These are phyloP conservation scores for Penicillium crystallinum DNA, from an alignment of 495 filamentous ascomycete genomes.

Conservation along the genomic window DNA sequence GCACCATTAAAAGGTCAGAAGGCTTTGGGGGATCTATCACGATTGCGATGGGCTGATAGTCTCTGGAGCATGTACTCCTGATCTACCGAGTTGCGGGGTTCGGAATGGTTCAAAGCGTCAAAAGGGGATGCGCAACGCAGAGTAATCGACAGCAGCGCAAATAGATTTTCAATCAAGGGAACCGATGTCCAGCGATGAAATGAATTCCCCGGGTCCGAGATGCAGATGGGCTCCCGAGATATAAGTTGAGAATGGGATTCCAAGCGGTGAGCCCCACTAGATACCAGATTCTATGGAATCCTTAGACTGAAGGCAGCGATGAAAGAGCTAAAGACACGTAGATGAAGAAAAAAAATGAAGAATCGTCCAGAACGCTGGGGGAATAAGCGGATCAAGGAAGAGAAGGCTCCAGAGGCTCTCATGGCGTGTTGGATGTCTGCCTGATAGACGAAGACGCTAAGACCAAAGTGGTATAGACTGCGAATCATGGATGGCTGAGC, in stretches of 20 bases:
- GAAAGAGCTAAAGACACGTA: not conserved
- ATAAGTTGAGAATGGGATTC: not conserved
- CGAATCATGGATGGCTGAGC: conserved; percentile 18
- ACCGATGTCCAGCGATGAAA: not conserved
- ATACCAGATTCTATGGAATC: not conserved
- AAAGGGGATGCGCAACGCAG: not conserved
- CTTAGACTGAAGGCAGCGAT: conserved; percentile 6
- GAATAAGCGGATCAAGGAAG: conserved; percentile 10
- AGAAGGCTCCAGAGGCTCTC: conserved; percentile 21
- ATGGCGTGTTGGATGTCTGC: conserved; percentile 39
- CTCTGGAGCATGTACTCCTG: not conserved
- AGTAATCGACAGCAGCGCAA: not conserved
- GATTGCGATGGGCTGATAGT: conserved; percentile 1
- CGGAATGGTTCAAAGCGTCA: not conserved
- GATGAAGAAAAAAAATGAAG: conserved; percentile 1
- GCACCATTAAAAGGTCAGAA: not conserved
- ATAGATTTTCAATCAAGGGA: not conserved
- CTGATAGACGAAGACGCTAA: conserved; percentile 38
- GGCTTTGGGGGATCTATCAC: not conserved
- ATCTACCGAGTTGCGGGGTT: not conserved
- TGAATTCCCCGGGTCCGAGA: not conserved
- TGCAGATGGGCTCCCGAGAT: not conserved
- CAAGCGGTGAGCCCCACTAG: conserved; percentile 2
- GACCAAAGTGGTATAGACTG: conserved; percentile 10
- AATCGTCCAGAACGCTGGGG: conserved; percentile 8